These are phyloP conservation scores for Litsea cubeba DNA, from an alignment of 164 flowering plant species.

Conservation along the genomic window DNA sequence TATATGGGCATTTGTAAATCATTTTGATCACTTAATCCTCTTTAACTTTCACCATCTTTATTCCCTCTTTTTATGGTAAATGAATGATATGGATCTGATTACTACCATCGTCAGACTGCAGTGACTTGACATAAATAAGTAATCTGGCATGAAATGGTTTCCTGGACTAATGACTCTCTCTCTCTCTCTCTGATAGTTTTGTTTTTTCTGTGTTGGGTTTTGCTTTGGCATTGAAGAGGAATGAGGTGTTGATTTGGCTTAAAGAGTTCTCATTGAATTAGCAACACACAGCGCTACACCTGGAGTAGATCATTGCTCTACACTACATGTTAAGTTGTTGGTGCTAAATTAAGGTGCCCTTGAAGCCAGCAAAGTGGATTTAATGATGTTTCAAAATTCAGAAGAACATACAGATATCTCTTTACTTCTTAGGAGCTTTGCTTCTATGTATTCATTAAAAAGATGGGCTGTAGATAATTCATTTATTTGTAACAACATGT, in stretches of 20 bases:
- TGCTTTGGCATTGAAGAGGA: constrained; percentile 31
- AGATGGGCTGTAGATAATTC: background rate
- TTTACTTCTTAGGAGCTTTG: background rate
- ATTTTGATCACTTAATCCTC: background rate
- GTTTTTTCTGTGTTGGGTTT: background rate
- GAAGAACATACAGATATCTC: background rate
- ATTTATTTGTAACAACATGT: background rate
- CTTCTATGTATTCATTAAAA: background rate
- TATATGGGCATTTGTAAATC: background rate
- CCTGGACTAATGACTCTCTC: background rate
- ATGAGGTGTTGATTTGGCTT: constrained; percentile 47
- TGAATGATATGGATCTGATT: background rate
- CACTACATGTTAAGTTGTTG: background rate
- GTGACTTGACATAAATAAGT: background rate
- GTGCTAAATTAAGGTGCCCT: background rate
- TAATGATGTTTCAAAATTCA: background rate
- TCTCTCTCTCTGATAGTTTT: background rate
- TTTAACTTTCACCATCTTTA: background rate
- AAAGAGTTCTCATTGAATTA: constrained; percentile 57
- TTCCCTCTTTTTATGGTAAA: background rate
- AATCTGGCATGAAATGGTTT: too few species aligned
- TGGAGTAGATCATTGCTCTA: background rate
- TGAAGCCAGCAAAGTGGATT: background rate
- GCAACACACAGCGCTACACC: background rate
- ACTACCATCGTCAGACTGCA: background rate